Evolutionary conservation across 768 basidiomycete species (phyloP).

Genomic region (Lepiota venenata): DNA sequence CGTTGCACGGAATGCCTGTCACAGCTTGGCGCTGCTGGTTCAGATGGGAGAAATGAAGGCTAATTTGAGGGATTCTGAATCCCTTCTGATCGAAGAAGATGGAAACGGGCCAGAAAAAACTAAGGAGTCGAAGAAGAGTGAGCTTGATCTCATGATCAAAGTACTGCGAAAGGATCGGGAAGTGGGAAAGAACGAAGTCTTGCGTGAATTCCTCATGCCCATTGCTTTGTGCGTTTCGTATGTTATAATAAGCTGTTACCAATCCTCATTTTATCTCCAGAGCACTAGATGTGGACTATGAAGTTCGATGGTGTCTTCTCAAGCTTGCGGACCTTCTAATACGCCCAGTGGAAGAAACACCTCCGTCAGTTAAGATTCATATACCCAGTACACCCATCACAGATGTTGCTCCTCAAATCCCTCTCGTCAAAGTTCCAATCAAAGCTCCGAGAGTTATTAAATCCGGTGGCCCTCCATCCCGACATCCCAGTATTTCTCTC

Average conservation of each 20-base stretch:
- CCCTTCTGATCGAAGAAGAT: slow-evolving; percentile 84
- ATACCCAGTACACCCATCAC: slow-evolving; percentile 68
- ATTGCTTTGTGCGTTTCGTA: slow-evolving; percentile 61
- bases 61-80: slow-evolving; percentile 67
- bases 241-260: slow-evolving; percentile 21
- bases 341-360: slow-evolving; percentile 75
- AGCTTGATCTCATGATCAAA: slow-evolving; percentile 83
- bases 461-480: slow-evolving; percentile 32
- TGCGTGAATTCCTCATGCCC: slow-evolving; percentile 80
- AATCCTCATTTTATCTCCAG: slow-evolving; percentile 33
- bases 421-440: slow-evolving; percentile 46
- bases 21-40: slow-evolving; percentile 81
- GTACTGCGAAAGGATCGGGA: slow-evolving; percentile 85
- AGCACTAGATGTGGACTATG: slow-evolving; percentile 73
- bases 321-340: slow-evolving; percentile 90
- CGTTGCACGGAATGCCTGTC: slow-evolving; percentile 81
- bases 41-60: slow-evolving; percentile 91
- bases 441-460: slow-evolving; percentile 41
- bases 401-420: slow-evolving; percentile 56
- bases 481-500: slow-evolving; percentile 36
- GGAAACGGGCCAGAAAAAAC: slow-evolving; percentile 66
- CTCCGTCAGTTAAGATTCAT: slow-evolving; percentile 85
- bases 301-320: slow-evolving; percentile 88
- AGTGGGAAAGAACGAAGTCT: slow-evolving; percentile 72
- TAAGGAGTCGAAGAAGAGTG: slow-evolving; percentile 78